Evolutionary conservation across 2,329 filamentous ascomycete genomes (phyloP).

Genomic region (Colletotrichum sp.): DNA sequence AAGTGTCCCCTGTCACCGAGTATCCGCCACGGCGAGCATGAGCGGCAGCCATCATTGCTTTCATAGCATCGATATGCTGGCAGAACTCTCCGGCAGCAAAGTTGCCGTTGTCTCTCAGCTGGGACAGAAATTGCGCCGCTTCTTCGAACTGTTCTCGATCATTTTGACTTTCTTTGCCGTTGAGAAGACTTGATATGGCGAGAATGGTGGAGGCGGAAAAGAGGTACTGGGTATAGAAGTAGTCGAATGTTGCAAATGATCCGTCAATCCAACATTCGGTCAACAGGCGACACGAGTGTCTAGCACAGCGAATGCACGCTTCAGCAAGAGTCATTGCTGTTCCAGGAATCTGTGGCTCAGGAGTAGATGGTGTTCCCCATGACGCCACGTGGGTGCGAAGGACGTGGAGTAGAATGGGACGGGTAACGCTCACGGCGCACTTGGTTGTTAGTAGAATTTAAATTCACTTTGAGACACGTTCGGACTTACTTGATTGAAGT

Average conservation of each 20-base stretch:
- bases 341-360: conserved; percentile 29
- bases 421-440: conserved; percentile 37
- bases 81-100: conserved; percentile 45
- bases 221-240: conserved; percentile 50
- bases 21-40: conserved; percentile 3
- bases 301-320: conserved; percentile 48
- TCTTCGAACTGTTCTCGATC: conserved; percentile 45
- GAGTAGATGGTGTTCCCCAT: conserved; percentile 17
- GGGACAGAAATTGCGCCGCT: conserved; percentile 39
- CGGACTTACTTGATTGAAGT: conserved; percentile 28
- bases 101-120: conserved; percentile 43
- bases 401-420: conserved; percentile 38
- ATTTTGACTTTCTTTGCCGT: conserved; percentile 30
- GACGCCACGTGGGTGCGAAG: conserved; percentile 32
- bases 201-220: conserved; percentile 50
- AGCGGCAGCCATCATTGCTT: conserved; percentile 26
- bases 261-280: conserved; percentile 51
- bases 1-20: background rate
- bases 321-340: conserved; percentile 43
- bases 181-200: conserved; percentile 44
- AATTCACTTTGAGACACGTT: fast-evolving
- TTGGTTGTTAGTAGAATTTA: background rate
- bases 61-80: conserved; percentile 42
- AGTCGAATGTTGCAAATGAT: conserved; percentile 50
- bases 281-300: conserved; percentile 46